Evolutionary conservation across 306 rosid genomes (phyloP).

Genomic region (Vicia sativa): DNA sequence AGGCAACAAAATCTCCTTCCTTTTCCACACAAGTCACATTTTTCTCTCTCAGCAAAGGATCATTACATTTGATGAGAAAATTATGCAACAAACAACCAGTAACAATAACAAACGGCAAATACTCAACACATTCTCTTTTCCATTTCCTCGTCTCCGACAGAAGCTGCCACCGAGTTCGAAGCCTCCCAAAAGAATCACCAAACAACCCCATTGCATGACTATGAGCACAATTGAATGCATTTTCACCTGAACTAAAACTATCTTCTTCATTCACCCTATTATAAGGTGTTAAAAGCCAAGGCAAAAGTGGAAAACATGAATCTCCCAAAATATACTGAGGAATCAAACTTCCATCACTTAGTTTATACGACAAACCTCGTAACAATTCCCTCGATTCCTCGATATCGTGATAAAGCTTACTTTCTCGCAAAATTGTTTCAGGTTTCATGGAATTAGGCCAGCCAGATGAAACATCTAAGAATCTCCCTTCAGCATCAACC

Average conservation of each 20-base stretch:
- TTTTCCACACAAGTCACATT: slow-evolving; percentile 30
- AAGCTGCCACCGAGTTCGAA: slow-evolving; percentile 66
- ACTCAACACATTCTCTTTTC: slow-evolving; percentile 69
- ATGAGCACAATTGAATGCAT: slow-evolving; percentile 64
- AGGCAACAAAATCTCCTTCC: slow-evolving; percentile 47
- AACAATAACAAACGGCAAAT: slow-evolving; percentile 69
- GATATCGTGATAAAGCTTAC: slow-evolving; percentile 59
- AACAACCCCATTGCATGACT: slow-evolving; percentile 54
- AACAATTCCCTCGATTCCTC: slow-evolving; percentile 67
- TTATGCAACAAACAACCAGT: slow-evolving; percentile 80
- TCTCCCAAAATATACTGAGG: slow-evolving; percentile 78
- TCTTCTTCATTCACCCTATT: slow-evolving; percentile 52
- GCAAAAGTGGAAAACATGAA: slow-evolving; percentile 73
- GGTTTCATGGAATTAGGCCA: slow-evolving; percentile 74
- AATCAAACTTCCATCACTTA: slow-evolving; percentile 52
- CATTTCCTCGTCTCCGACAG: slow-evolving; percentile 54
- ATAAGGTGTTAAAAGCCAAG: slow-evolving; percentile 89
- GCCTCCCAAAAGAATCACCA: slow-evolving; percentile 55
- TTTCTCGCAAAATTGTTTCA: slow-evolving; percentile 64
- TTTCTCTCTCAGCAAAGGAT: slow-evolving; percentile 45
- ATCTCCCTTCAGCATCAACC: slow-evolving; percentile 77
- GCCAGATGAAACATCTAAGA: slow-evolving; percentile 83
- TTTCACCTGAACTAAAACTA: slow-evolving; percentile 52
- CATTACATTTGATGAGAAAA: slow-evolving; percentile 66
- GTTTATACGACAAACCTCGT: slow-evolving; percentile 54